Evolutionary conservation across 345 rosid genomes (phyloP), one percentile per base, ranked within the genome.

Genomic region (Bruguiera parviflora): DNA sequence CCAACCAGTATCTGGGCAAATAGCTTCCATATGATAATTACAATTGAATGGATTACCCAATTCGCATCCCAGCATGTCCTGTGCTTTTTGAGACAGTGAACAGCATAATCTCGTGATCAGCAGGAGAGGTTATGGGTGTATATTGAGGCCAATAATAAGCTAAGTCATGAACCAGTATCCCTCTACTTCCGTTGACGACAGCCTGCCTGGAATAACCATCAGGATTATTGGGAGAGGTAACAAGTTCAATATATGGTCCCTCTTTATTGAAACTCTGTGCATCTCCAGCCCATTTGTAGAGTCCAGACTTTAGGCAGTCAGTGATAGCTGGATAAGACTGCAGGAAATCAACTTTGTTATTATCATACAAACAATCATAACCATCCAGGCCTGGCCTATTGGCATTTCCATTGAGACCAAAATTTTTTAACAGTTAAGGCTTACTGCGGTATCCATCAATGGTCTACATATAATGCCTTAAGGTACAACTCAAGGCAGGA

Each of bases 81-180:
- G 90, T 91, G 78, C 85, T 77, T 77, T 94, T 94, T 6, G 98
- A 91, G 77, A 85, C 82, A 0, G 96, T 88, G 83, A 92, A 94
- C 43, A 94, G 82, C 92, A 87, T 88, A 33, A 94, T 84, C 55
- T 88, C 88, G 9, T 94, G 86, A 67, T 91, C 86, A 5, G 92
- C 92, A n/a, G 84, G 76, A 8, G 81, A 75, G 11, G 87, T 69
- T 67, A 94, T 88, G 0, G 99, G 92, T 8, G 96, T 91, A 28
- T 94, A 89, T 47, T 94, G 99, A 1, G 99, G 97, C 99, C 97
- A 94, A 63, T 88, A 88, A 77, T 94, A 94, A 1, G 99, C 96
- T 33, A 94, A 85, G 76, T 94, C 99, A 67, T 94, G 97, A 65
- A 94, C 83, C 73, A 94, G 64, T 73, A 80, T 76, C 25, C 97